Evolutionary conservation across 768 basidiomycete genomes (phyloP).

Genomic region (Boletales sp.): DNA sequence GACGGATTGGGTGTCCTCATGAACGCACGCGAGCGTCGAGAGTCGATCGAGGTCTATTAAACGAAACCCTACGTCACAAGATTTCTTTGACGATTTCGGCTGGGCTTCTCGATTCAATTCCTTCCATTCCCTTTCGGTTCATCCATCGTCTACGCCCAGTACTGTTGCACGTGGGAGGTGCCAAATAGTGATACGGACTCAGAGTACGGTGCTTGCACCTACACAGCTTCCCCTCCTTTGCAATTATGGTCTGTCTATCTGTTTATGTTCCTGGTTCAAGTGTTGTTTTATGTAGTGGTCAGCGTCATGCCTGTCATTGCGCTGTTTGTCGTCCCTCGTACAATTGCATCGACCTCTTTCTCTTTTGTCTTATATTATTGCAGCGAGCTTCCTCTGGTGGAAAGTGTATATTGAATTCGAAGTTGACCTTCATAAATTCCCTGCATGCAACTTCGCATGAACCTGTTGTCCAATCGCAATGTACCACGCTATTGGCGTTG

Average conservation of each 20-base stretch:
- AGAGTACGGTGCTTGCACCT: constrained; percentile 23
- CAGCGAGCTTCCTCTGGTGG: constrained; percentile 4
- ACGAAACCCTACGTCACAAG: constrained; percentile 5
- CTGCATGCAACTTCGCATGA: not conserved
- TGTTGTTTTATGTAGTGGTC: constrained; percentile 27
- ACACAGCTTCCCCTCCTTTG: constrained; percentile 23
- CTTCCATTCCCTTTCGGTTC: constrained; percentile 18
- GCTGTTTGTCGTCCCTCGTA: constrained; percentile 17
- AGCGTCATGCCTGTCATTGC: constrained; percentile 26
- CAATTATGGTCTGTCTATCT: constrained; percentile 19
- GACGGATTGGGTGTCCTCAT: constrained; percentile 76
- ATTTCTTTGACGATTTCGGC: constrained; percentile 5
- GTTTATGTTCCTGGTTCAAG: constrained; percentile 21
- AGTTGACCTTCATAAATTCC: constrained; percentile 37
- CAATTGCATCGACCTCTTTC: constrained; percentile 13
- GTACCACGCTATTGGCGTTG: not conserved
- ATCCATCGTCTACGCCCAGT: constrained; percentile 10
- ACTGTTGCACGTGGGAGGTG: constrained; percentile 11
- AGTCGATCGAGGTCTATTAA: constrained; percentile 70
- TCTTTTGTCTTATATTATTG: constrained; percentile 16
- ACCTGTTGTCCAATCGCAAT: constrained; percentile 10
- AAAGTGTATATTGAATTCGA: constrained; percentile 23
- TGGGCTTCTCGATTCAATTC: constrained; percentile 12
- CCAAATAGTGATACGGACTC: constrained; percentile 18
- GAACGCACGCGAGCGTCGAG: constrained; percentile 77